A percentile compares a stretch with the other conserved stretches of the same genome.
phyloP scores from a whole-genome alignment of 2,329 filamentous ascomycete genomes.

The Fusarium subtropicale region DNA sequence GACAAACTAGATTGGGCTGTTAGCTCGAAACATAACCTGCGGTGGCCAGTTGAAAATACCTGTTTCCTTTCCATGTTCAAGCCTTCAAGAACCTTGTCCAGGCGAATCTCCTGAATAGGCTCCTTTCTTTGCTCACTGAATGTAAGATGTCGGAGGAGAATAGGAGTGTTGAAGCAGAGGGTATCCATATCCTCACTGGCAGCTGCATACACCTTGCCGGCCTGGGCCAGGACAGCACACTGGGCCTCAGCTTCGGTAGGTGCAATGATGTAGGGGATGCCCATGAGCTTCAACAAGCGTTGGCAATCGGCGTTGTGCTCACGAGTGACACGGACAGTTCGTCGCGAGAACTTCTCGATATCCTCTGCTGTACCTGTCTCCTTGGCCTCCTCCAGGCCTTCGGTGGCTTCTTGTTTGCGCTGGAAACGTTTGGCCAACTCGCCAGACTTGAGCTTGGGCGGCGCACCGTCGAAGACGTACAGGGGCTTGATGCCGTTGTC shows the following conservation, averaged over 20 bases:
- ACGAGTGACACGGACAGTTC: constrained; percentile 93
- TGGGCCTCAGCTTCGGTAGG: constrained; percentile 98
- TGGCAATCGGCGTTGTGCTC: constrained; percentile 98
- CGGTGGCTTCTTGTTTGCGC: constrained; percentile 91
- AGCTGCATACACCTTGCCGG: constrained; percentile 95
- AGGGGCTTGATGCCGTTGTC: constrained; percentile 99
- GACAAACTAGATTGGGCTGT: constrained; percentile 75
- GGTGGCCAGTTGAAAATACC: constrained; percentile 59
- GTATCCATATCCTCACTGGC: constrained; percentile 99
- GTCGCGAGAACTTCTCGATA: constrained; percentile 95
- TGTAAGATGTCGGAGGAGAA: constrained; percentile 90
- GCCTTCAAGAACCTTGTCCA: constrained; percentile 88
- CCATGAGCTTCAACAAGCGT: constrained; percentile 91
- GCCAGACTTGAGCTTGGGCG: constrained; percentile 96
- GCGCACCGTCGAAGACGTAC: constrained; percentile 97
- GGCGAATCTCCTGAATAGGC: constrained; percentile 93
- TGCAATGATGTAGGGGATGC: constrained; percentile 92
- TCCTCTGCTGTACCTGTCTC: constrained; percentile 97
- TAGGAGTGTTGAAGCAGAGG: constrained; percentile 91
- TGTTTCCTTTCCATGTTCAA: constrained; percentile 88
- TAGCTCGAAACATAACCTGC: constrained; percentile 4
- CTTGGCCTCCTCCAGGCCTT: constrained; percentile 92
- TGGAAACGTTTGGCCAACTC: constrained; percentile 96
- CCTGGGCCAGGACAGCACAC: constrained; percentile 88
- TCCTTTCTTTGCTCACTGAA: constrained; percentile 98